Percentiles rank a stretch among this genome's conserved stretches.
phyloP scores from a whole-genome alignment of 805 yeast species.

The Hanseniaspora hatyaiensis region DNA sequence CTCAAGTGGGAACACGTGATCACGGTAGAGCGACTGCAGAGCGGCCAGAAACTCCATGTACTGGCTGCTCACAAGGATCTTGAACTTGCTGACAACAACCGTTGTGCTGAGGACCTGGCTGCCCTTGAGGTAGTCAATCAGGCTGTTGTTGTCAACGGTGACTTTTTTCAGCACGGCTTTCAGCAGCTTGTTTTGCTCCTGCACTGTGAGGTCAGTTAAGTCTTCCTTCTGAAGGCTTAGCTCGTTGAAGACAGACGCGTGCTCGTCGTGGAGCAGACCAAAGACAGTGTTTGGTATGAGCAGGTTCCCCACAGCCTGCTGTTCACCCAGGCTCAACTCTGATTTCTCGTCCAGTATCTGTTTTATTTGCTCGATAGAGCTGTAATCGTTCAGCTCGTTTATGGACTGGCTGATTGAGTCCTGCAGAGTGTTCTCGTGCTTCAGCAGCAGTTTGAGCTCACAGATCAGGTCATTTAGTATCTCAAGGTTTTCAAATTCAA shows the following conservation, averaged over 20 bases:
- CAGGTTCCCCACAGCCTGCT: not conserved
- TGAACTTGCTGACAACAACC: conserved; percentile 2
- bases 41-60: not conserved
- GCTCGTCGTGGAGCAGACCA: not conserved
- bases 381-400: not conserved
- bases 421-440: conserved; percentile 3
- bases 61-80: conserved; percentile 2
- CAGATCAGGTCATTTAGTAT: not conserved
- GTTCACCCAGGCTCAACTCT: not conserved
- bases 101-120: not conserved
- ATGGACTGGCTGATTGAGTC: not conserved
- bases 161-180: not conserved
- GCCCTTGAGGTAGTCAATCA: not conserved
- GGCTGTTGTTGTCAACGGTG: not conserved
- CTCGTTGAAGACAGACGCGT: not conserved
- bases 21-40: not conserved
- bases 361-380: not conserved
- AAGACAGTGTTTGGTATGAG: not conserved
- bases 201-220: not conserved
- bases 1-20: conserved; percentile 8
- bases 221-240: not conserved
- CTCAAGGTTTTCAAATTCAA: conserved; percentile 12
- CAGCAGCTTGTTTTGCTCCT: not conserved
- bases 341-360: not conserved
- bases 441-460: conserved; percentile 3